Evolutionary conservation across 106 monocot genomes (phyloP), one percentile per base, ranked within the genome.

Genomic region (Vanilla planifolia): DNA sequence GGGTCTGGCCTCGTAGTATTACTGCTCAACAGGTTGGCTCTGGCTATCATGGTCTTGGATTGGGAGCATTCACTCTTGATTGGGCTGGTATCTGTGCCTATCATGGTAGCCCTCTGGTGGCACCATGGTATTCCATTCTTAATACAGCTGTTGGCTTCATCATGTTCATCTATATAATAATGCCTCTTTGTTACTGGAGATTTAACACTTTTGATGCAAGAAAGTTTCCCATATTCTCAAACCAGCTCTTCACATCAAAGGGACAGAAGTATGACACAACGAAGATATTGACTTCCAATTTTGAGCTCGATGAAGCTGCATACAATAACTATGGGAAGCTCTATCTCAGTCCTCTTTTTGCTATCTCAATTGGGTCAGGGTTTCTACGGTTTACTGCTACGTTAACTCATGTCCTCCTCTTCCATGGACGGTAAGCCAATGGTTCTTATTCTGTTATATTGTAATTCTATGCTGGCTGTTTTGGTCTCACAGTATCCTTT

Each of bases 61-160:
- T 93, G 0, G 92, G 92, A 9, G 88, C 92, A 11, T 88, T 93
- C 65, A 87, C 87, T 0, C 81, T 93, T 10, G 92, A 93, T 33
- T 93, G 92, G 88, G 88, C 92, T 14, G 87, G 87, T 1, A 93
- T 93, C 22, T 88, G 88, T 22, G 88, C 92, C 4, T 93, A 93
- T 60, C 92, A 88, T 33, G 92, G 92, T 15, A 93, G 88, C 53
- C 92, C 92, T 41, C 66, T 93, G 42, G 88, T 87, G 15, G 51
- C 84, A 1, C 92, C 92, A 30, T 93, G 87, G 84, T 79, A 73
- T 61, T 84, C 92, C 50, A 93, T 87, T 20, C 78, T 84, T 39
- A 93, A 93, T 28, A 56, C 65, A 4, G 88, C 75, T 2, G 71
- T 72, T 14, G 92, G 92, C 0, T 93, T 93, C 81, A 66, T 93